Conservation (phyloP, 2,329 filamentous ascomycete species). For the Aspergillus japonicus region DNA sequence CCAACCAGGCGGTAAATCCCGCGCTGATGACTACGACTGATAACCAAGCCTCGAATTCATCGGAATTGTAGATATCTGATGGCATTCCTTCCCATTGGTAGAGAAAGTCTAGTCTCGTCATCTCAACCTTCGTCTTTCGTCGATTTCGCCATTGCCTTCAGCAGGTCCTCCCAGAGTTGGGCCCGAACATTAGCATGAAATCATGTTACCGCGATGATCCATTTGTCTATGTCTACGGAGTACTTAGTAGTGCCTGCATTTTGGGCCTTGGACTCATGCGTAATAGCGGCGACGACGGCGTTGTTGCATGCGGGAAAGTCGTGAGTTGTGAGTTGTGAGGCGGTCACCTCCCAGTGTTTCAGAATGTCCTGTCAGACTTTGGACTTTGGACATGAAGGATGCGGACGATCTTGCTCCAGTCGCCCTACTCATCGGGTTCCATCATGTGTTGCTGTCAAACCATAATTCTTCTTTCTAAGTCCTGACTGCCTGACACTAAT, state of each 20-base stretch:
- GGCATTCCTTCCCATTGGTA: background rate
- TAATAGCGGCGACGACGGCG: conserved; percentile 13
- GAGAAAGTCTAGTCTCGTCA: background rate
- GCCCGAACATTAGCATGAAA: background rate
- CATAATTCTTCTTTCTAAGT: background rate
- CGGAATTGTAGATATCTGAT: background rate
- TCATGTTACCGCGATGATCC: background rate
- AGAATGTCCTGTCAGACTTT: conserved; percentile 12
- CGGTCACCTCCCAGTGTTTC: conserved; percentile 21
- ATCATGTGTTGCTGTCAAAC: conserved; percentile 1
- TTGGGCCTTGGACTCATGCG: background rate
- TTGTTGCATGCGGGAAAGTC: background rate
- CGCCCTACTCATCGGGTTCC: background rate
- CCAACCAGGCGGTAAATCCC: background rate
- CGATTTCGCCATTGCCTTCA: background rate
- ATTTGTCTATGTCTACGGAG: no score
- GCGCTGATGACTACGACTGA: background rate
- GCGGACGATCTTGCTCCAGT: background rate
- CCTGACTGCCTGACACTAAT: background rate
- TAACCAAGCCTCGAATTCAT: background rate
- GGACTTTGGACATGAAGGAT: background rate
- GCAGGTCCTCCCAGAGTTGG: background rate
- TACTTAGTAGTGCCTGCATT: background rate
- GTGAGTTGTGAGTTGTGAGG: conserved; percentile 5
- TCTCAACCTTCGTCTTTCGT: background rate